Evolutionary conservation across 345 rosid genomes (phyloP).

Genomic region (Arabidopsis thaliana): DNA sequence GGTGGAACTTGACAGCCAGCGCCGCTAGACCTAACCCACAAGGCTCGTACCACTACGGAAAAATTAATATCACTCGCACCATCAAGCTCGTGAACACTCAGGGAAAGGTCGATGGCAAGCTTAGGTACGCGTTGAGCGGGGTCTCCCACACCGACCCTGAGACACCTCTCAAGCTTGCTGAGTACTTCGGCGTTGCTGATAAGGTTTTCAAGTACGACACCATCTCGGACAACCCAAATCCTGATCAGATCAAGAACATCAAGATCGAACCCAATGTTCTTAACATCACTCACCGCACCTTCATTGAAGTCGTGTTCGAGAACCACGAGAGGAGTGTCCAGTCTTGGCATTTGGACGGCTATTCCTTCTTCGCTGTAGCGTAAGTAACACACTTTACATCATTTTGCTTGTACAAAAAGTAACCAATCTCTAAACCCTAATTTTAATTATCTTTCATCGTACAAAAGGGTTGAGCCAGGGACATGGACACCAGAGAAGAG

Average conservation of each 20-base stretch:
- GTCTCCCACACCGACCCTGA: conserved; percentile 56
- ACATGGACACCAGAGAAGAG: conserved; percentile 85
- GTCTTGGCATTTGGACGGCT: conserved; percentile 73
- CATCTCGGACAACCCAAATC: conserved; percentile 52
- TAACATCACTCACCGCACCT: conserved; percentile 69
- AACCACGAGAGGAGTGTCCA: conserved; percentile 72
- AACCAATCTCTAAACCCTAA: conserved; percentile 5
- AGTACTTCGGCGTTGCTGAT: conserved; percentile 54
- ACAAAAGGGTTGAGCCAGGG: conserved; percentile 73
- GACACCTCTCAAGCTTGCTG: conserved; percentile 71
- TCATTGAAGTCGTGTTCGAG: conserved; percentile 75
- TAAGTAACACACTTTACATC: conserved; percentile 49
- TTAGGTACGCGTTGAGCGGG: conserved; percentile 64
- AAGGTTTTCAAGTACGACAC: conserved; percentile 62
- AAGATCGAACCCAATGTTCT: conserved; percentile 53
- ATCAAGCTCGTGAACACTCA: conserved; percentile 60
- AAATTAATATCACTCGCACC: conserved; percentile 67
- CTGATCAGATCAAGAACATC: conserved; percentile 34
- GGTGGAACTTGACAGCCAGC: conserved; percentile 80
- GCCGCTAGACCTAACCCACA: conserved; percentile 89
- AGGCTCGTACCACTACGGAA: conserved; percentile 77
- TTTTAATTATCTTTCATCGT: background rate
- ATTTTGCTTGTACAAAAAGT: background rate
- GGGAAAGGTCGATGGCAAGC: conserved; percentile 50
- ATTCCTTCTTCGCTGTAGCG: conserved; percentile 82